These are phyloP conservation scores for Aspergillus terreus DNA, from an alignment of 2,329 filamentous ascomycete species.

Conservation along the genomic window DNA sequence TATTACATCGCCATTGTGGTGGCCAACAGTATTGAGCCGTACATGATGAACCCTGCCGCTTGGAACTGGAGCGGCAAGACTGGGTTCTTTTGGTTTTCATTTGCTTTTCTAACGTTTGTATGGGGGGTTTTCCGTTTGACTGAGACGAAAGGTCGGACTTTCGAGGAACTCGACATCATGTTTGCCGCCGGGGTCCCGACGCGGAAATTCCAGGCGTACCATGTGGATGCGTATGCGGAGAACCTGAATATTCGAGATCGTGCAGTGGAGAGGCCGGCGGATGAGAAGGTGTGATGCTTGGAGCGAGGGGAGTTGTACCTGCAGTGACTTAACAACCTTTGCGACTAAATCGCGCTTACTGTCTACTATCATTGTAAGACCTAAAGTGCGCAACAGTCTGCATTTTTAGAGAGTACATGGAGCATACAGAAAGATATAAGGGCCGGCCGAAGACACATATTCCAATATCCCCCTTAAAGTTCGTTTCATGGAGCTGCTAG, in stretches of 20 bases:
- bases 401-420: too few species aligned
- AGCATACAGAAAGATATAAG: too few species aligned
- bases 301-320: too few species aligned
- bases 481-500: too few species aligned
- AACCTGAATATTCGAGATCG: conserved; percentile 7
- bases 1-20: conserved; percentile 51
- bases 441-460: too few species aligned
- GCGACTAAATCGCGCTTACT: too few species aligned
- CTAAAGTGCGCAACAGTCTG: too few species aligned
- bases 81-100: conserved; percentile 39
- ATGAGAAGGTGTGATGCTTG: conserved; percentile 1
- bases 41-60: conserved; percentile 29
- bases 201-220: conserved; percentile 6
- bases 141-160: conserved; percentile 33
- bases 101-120: conserved; percentile 30
- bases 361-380: too few species aligned
- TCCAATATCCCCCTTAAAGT: too few species aligned
- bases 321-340: too few species aligned
- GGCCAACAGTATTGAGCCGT: conserved; percentile 38
- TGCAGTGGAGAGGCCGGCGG: not conserved
- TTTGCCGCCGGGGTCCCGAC: conserved; percentile 8
- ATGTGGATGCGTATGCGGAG: conserved; percentile 8
- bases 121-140: conserved; percentile 41
- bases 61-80: conserved; percentile 40
- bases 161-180: conserved; percentile 16